Evolutionary conservation across 495 filamentous ascomycete species (phyloP), one percentile per base, ranked within the genome.

Genomic region (Astrocystis sublimbata): DNA sequence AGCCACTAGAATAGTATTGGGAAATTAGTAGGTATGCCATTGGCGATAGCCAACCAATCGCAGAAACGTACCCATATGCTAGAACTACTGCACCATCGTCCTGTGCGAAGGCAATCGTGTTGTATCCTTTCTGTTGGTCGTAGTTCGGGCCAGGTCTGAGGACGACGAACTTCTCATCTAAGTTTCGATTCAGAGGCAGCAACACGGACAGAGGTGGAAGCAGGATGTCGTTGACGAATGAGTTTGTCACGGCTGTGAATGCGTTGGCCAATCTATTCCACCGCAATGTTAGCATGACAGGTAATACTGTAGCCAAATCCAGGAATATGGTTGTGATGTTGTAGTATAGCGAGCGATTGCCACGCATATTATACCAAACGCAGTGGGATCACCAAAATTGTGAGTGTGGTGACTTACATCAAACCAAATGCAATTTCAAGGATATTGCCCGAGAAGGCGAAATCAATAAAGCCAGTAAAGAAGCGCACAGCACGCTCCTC

Each of bases 121-220:
- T 91, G 68, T 92, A 92, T 10, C 84, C 84, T 33, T 58, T 53
- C 30, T 72, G 50, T 3, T 68, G 70, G 12, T 73, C 65, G 54
- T 78, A 83, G 54, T 85, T 73, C 1, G 83, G 81, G 0, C 89
- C 89, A 4, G 71, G 49, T 19, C 74, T 80, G 46, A 92, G 69
- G 6, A 90, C 83, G 0, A 88, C 85, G 64, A 92, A 92, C 71
- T 91, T 91, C 74, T 89, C 86, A 51, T 88, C 85, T 66, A 92
- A 82, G 69, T 92, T 92, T 43, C 84, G 81, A 62, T 88, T 82
- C 50, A 91, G 72, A 41, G 88, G 88, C 0, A 89, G 82, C 15
- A 92, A 68, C 19, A 92, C 75, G 7, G 88, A 88, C 36, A 92
- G 70, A 6, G 89, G 79, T 9, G 89, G 89, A 31, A 90, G 76